Base-by-base conservation (phyloP, 768 basidiomycete species). In the Boletus rufocinnamomeus region DNA sequence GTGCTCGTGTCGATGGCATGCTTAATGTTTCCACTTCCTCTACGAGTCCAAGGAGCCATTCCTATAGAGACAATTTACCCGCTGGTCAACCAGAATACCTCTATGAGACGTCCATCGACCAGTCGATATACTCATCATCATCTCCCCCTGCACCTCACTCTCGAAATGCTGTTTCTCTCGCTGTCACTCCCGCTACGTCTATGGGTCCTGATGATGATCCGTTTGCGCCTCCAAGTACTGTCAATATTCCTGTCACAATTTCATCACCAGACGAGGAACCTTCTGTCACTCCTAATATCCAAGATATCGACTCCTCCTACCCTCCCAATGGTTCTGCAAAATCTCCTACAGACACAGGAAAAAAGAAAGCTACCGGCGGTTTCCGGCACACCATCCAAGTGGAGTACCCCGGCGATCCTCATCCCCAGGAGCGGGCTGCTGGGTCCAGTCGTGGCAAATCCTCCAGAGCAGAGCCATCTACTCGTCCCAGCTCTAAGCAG, bases 311-410 rank as follows among this genome's bases (percentile, higher is more conserved):
- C 21, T 54, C 65, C 8, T 68, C 63, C 30, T 32, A 63, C 63
- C 50, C 63, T 58, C 34, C 66, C 58, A 68, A 67, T 28, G 67
- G 61, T 25, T 67, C 65, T 60, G 67, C 72, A 40, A 72, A 75
- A 35, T 67, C 74, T 16, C 77, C 73, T 17, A 65, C 74, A 5
- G 77, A 87, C 50, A 57, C 71, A 32, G 69, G 76, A 55, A 84
- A 83, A 69, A 77, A 80, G 62, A 84, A 77, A 59, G 76, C 74
- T 21, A 21, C 67, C 9, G 30, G 60, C 2, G 80, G 80, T 53
- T 87, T 90, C 73, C 79, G 94, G 50, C 95, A 98, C 74, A 98
- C 97, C 11, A 92, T 98, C 48, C 97, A 98, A 72, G 89, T 98
- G 58, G 97, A 99, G 74, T 98, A 98, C 66, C 58, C 65, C 6